Evolutionary conservation across 805 yeast species (phyloP).

Genomic region (Yarrowia phangngaensis): DNA sequence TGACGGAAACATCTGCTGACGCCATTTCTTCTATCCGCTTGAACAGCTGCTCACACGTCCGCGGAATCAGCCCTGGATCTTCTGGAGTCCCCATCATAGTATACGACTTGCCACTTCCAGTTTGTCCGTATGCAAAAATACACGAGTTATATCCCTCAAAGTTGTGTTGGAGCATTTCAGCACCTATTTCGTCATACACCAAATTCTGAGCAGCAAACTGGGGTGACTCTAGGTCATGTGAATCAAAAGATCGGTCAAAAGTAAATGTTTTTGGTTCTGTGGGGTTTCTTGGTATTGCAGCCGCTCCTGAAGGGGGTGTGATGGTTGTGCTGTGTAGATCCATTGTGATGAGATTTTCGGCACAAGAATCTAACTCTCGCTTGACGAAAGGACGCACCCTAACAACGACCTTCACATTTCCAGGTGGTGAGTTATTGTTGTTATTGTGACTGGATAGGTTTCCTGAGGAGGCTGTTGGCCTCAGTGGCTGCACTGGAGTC

Average conservation of each 20-base stretch:
- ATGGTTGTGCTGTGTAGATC: slow-evolving; percentile 30
- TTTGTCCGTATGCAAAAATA: slow-evolving; percentile 76
- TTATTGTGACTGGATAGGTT: background rate
- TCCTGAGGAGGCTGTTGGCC: background rate
- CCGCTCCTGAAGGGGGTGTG: slow-evolving; percentile 29
- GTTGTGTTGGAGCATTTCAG: slow-evolving; percentile 57
- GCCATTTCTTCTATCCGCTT: slow-evolving; percentile 42
- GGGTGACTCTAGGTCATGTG: slow-evolving; percentile 40
- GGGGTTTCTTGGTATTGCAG: slow-evolving; percentile 32
- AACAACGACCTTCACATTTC: slow-evolving; percentile 42
- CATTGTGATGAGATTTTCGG: slow-evolving; percentile 30
- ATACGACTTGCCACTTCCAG: slow-evolving; percentile 79
- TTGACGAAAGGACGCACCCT: slow-evolving; percentile 41
- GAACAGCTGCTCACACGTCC: slow-evolving; percentile 54
- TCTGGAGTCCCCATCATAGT: slow-evolving; percentile 65
- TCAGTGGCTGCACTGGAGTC: background rate
- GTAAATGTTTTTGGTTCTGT: slow-evolving; percentile 42
- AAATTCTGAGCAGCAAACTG: slow-evolving; percentile 47
- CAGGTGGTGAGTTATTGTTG: background rate
- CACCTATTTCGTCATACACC: slow-evolving; percentile 55
- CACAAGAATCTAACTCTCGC: slow-evolving; percentile 31
- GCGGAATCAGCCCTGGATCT: slow-evolving; percentile 64
- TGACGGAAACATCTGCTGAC: slow-evolving; percentile 41
- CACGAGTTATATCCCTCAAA: slow-evolving; percentile 70
- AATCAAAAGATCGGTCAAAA: slow-evolving; percentile 55